A percentile compares a stretch with the other conserved stretches of the same genome.
These are phyloP conservation scores for Diplodia seriata DNA, from an alignment of 2,329 filamentous ascomycete genomes.

Conservation along the genomic window DNA sequence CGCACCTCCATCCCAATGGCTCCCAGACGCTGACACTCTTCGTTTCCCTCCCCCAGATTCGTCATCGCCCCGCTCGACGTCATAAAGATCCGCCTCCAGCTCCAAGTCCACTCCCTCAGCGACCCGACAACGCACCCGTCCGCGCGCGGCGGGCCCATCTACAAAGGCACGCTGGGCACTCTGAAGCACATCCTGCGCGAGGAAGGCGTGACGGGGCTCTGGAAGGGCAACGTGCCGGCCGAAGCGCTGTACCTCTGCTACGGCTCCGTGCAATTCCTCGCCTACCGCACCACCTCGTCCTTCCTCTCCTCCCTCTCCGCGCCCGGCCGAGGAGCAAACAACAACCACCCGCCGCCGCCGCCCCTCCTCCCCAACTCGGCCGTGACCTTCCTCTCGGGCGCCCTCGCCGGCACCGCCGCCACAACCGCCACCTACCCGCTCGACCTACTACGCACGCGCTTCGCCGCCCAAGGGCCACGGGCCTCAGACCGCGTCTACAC, in stretches of 20 bases:
- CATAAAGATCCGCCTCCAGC: constrained; percentile 95
- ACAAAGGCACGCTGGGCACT: constrained; percentile 79
- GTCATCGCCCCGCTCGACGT: constrained; percentile 95
- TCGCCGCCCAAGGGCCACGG: constrained; percentile 84
- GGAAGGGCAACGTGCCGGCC: constrained; percentile 97
- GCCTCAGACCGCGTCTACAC: constrained; percentile 71
- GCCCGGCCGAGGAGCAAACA: constrained; percentile 40
- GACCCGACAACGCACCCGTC: constrained; percentile 66
- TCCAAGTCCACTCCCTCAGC: constrained; percentile 84
- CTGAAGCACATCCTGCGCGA: constrained; percentile 76
- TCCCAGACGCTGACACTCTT: constrained; percentile 9
- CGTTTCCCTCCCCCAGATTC: constrained; percentile 66
- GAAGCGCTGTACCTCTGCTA: constrained; percentile 95
- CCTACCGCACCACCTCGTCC: constrained; percentile 78
- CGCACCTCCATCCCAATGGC: constrained; percentile 33
- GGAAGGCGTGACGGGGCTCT: constrained; percentile 85
- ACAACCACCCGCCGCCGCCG: too few relatives aligned
- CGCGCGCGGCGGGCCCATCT: constrained; percentile 59
- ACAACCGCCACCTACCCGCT: constrained; percentile 89
- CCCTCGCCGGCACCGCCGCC: constrained; percentile 79
- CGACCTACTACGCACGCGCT: constrained; percentile 89
- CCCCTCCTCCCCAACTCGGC: constrained; percentile 65
- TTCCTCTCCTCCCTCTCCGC: constrained; percentile 62
- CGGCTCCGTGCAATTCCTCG: constrained; percentile 85
- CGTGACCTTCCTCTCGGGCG: constrained; percentile 84